These are phyloP conservation scores for Leptoxyphium fumago DNA, from an alignment of 2,329 filamentous ascomycete genomes.

Conservation along the genomic window DNA sequence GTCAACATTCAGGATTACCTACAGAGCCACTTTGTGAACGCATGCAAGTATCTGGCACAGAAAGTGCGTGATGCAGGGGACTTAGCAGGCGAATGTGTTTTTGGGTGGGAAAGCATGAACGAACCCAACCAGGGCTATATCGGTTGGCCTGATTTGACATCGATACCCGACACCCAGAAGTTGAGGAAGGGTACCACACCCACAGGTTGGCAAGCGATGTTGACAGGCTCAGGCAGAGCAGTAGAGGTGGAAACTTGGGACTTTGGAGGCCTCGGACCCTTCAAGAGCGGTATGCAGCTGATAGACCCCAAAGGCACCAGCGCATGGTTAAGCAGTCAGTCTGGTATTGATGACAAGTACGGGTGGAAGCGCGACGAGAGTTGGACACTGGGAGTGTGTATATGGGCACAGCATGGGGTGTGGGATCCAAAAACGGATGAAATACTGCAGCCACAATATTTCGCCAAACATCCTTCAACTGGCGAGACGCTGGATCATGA, in stretches of 20 bases:
- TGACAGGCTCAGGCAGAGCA: constrained; percentile 79
- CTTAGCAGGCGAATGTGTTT: constrained; percentile 70
- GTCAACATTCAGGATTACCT: constrained; percentile 94
- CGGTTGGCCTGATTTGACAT: constrained; percentile 65
- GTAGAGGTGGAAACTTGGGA: constrained; percentile 87
- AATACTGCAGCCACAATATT: constrained; percentile 75
- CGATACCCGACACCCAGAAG: constrained; percentile 74
- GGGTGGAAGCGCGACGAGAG: constrained; percentile 75
- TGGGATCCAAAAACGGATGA: constrained; percentile 75
- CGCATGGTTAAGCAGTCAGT: constrained; percentile 63
- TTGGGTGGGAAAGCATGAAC: constrained; percentile 94
- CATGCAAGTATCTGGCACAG: constrained; percentile 66
- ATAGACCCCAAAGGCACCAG: constrained; percentile 76
- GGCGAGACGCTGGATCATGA: constrained; percentile 65
- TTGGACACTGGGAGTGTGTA: constrained; percentile 86
- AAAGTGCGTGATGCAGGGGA: constrained; percentile 82
- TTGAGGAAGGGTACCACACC: constrained; percentile 86
- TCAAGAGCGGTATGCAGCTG: constrained; percentile 68
- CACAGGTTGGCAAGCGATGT: constrained; percentile 83
- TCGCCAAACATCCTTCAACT: constrained; percentile 60
- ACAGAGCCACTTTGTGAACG: constrained; percentile 69
- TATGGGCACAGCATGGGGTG: constrained; percentile 94
- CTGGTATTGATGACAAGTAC: constrained; percentile 75
- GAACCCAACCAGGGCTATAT: constrained; percentile 84
- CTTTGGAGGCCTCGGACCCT: constrained; percentile 83